Evolutionary conservation across 2,329 filamentous ascomycete genomes (phyloP).

Genomic region (Beauveria sp.): DNA sequence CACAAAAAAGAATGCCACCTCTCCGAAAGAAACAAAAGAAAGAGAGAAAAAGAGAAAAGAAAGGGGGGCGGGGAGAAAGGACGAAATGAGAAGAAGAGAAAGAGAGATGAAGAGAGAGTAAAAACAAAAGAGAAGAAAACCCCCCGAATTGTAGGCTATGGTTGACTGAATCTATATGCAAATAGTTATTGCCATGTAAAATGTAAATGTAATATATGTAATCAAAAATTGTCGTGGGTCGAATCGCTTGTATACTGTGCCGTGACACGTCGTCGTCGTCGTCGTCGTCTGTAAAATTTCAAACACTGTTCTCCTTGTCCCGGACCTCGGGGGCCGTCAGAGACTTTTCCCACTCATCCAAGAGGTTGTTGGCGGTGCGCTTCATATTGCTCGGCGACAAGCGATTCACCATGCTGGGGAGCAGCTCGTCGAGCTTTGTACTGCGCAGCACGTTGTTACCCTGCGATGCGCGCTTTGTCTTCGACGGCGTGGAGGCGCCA

Average conservation of each 20-base stretch:
- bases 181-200: conserved; percentile 1
- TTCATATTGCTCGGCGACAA: conserved; percentile 70
- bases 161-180: conserved; percentile 1
- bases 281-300: conserved; percentile 4
- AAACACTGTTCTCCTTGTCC: conserved; percentile 27
- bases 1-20: neutral
- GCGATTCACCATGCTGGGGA: conserved; percentile 66
- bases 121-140: neutral
- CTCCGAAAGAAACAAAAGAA: too few species aligned
- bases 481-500: conserved; percentile 41
- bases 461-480: conserved; percentile 24
- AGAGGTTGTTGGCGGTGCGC: conserved; percentile 73
- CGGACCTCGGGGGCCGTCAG: conserved; percentile 22
- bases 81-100: too few species aligned
- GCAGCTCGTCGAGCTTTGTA: conserved; percentile 44
- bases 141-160: neutral
- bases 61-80: too few species aligned
- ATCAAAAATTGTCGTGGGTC: neutral
- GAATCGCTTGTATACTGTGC: neutral
- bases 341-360: conserved; percentile 82
- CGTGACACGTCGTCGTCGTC: neutral
- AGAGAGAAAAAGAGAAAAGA: too few species aligned
- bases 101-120: too few species aligned
- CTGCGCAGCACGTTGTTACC: conserved; percentile 27
- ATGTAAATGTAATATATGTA: neutral